Base-by-base conservation (phyloP, 2,329 filamentous ascomycete genomes). In the Geosmithia morbida region DNA sequence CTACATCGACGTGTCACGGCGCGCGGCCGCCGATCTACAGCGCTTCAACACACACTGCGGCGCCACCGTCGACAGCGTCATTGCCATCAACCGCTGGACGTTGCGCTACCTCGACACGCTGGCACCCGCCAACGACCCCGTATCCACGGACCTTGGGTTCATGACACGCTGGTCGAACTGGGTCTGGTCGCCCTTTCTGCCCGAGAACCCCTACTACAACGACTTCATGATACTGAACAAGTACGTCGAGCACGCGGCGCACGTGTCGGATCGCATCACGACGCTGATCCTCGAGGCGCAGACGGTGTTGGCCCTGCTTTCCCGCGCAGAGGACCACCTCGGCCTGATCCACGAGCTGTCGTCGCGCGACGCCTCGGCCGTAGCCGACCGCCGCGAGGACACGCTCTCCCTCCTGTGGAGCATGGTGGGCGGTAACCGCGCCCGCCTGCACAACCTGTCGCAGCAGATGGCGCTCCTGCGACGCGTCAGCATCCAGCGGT, bases 1-100 rank as follows among this genome's bases (percentile, higher is more conserved):
- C 45, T 94, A 89, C 62, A 77, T 92, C 53, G 77, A 83, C 10
- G 79, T 77, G 0, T 80, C 83, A 2, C 69, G 77, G 3, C 70
- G 73, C 44, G 79, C 82, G 1, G 77, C 82, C 3, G 69, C 72
- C 43, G 79, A 85, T 48, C 70, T 92, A 4, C 80, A 83, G 51
- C 75, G 72, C 49, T 92, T 89, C 71, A 89, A 89, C 63, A 79
- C 77, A 1, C 81, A 83, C 54, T 81, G 89, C 52, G 83, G 83
- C 4, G 73, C 78, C 11, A 80, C 82, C 1, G 79, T 89, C 37
- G 85, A 90, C 56, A 77, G 76, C 37, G 79, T 89, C 45, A 80
- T 89, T 50, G 75, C 72, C 51, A 86, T 84, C 48, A 88, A 87
- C 56, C 75, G 77, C 48, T 88, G 82, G 82, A 89, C 85, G 0